Conservation (phyloP, 495 filamentous ascomycete species). For the Articulospora tetracladia region DNA sequence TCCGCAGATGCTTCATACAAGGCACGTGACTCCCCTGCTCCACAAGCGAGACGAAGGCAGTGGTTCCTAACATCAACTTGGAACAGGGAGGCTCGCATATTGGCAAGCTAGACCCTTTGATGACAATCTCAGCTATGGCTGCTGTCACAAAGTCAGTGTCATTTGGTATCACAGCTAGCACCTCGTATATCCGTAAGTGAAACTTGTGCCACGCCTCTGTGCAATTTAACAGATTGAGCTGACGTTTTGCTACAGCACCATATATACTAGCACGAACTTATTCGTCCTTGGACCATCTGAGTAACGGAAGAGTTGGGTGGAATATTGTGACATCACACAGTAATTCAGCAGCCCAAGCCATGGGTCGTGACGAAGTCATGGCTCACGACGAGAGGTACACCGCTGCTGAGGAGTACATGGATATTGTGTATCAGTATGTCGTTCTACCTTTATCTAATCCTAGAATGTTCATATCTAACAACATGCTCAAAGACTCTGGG, state of each 20-base stretch:
- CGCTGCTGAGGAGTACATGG: slow-evolving; percentile 65
- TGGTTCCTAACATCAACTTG: not conserved
- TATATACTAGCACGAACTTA: slow-evolving; percentile 47
- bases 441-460: slow-evolving; percentile 46
- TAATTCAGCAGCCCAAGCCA: slow-evolving; percentile 54
- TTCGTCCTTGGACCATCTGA: slow-evolving; percentile 52
- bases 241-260: slow-evolving; percentile 42
- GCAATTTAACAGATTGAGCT: too few relatives aligned
- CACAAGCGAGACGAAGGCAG: not conserved
- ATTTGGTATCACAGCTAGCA: slow-evolving; percentile 40
- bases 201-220: too few relatives aligned
- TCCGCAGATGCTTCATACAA: not conserved
- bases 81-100: not conserved
- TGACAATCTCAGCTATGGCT: slow-evolving; percentile 7
- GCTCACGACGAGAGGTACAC: slow-evolving; percentile 67
- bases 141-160: slow-evolving; percentile 29
- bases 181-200: slow-evolving; percentile 6
- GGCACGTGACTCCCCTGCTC: not conserved
- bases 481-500: slow-evolving; percentile 38
- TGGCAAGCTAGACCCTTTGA: slow-evolving; percentile 29
- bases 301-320: slow-evolving; percentile 48
- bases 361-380: slow-evolving; percentile 50
- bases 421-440: slow-evolving; percentile 66
- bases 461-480: slow-evolving; percentile 25
- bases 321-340: slow-evolving; percentile 58